Conservation (phyloP, 2,329 filamentous ascomycete species). For the Penicillium sp. region DNA sequence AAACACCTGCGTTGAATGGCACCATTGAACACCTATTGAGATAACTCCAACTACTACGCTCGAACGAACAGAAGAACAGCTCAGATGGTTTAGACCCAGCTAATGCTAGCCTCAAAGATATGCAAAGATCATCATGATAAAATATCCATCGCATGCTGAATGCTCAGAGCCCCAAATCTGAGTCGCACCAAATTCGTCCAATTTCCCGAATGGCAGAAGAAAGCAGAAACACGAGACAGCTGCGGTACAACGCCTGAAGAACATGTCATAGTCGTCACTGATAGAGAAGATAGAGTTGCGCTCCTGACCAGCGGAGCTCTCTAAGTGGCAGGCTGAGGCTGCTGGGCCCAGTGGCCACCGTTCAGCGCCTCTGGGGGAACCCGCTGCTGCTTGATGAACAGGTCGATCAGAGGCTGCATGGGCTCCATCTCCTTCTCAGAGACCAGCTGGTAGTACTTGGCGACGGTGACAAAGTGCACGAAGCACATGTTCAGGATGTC, state of each 20-base stretch:
- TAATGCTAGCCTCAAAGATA: conserved; percentile 14
- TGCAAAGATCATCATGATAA: conserved; percentile 18
- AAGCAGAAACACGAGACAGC: conserved; percentile 23
- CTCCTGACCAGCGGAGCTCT: conserved; percentile 15
- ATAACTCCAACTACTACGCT: background rate
- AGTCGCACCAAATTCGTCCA: conserved; percentile 19
- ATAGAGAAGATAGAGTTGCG: conserved; percentile 8
- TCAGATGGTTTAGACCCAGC: conserved; percentile 1
- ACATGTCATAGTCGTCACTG: conserved; percentile 24
- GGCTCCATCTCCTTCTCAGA: conserved; percentile 87
- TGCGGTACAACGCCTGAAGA: conserved; percentile 32
- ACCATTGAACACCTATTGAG: background rate
- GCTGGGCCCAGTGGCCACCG: conserved; percentile 42
- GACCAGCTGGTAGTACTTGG: conserved; percentile 75
- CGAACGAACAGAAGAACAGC: conserved; percentile 1
- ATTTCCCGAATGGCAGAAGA: conserved; percentile 16
- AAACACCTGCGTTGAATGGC: background rate
- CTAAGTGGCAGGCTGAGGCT: conserved; percentile 31
- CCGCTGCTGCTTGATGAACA: conserved; percentile 84
- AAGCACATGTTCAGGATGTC: conserved; percentile 82
- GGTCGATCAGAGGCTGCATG: conserved; percentile 88
- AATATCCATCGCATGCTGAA: conserved; percentile 36
- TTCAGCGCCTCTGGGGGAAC: conserved; percentile 63
- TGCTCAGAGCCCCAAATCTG: conserved; percentile 27
- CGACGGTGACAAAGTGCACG: conserved; percentile 75